These are phyloP conservation scores for Cymbopogon citratus DNA, from an alignment of 176 grass and related monocot species.

Conservation along the genomic window DNA sequence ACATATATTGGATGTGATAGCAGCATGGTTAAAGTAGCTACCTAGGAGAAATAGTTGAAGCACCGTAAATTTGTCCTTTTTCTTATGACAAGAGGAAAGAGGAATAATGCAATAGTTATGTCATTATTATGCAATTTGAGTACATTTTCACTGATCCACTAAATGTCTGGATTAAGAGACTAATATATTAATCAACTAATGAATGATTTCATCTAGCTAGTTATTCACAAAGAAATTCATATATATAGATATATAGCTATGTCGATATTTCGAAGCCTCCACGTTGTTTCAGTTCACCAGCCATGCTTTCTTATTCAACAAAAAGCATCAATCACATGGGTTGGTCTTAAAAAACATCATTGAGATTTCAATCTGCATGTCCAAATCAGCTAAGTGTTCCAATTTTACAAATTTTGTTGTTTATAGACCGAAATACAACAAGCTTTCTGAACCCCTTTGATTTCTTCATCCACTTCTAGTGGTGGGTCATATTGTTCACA, in stretches of 20 bases:
- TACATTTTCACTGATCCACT: neutral
- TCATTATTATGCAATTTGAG: neutral
- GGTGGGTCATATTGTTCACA: conserved; percentile 9
- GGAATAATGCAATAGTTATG: neutral
- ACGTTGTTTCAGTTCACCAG: too few relatives aligned
- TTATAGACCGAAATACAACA: neutral
- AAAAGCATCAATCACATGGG: too few relatives aligned
- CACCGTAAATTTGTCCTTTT: neutral
- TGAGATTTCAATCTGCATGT: too few relatives aligned
- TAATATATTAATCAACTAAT: neutral
- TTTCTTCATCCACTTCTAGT: neutral
- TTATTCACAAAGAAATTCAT: too few relatives aligned
- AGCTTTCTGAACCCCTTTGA: conserved; percentile 21
- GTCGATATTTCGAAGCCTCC: too few relatives aligned
- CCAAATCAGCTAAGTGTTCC: too few relatives aligned
- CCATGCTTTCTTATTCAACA: too few relatives aligned
- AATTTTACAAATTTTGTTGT: neutral
- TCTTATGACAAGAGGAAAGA: neutral
- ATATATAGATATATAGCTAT: neutral
- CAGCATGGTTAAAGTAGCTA: conserved; percentile 18
- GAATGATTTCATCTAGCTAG: too few relatives aligned
- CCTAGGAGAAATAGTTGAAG: neutral
- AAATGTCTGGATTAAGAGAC: neutral
- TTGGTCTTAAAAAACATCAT: too few relatives aligned
- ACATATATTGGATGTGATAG: neutral